A percentile compares a stretch with the other conserved stretches of the same genome.
phyloP scores from a whole-genome alignment of 768 basidiomycete species.

The Psilocybe tampanensis region DNA sequence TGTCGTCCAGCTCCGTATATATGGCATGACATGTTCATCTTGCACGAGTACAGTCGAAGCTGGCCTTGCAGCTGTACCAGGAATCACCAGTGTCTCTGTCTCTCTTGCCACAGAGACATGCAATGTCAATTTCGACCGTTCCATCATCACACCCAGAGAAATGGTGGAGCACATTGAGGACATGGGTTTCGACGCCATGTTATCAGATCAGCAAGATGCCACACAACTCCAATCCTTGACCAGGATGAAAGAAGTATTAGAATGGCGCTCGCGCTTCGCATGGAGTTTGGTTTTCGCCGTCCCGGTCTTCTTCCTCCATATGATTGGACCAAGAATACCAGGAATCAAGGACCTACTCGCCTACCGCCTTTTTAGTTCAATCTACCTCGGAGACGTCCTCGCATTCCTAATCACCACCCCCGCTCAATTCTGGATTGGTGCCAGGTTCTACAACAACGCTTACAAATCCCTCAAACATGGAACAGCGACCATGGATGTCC shows the following conservation, averaged over 20 bases:
- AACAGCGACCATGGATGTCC: slow-evolving; percentile 96
- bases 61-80: slow-evolving; percentile 68
- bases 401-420: slow-evolving; percentile 82
- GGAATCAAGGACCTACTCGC: slow-evolving; percentile 57
- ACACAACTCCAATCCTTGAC: slow-evolving; percentile 87
- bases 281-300: slow-evolving; percentile 79
- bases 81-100: slow-evolving; percentile 71
- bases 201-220: slow-evolving; percentile 77
- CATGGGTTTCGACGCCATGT: slow-evolving; percentile 88
- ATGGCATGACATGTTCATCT: slow-evolving; percentile 89
- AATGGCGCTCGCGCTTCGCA: slow-evolving; percentile 82
- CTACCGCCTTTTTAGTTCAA: slow-evolving; percentile 56
- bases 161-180: slow-evolving; percentile 88
- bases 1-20: slow-evolving; percentile 74
- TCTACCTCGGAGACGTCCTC: slow-evolving; percentile 84
- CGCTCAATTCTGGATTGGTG: slow-evolving; percentile 90
- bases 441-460: slow-evolving; percentile 85
- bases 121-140: slow-evolving; percentile 74
- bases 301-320: slow-evolving; percentile 92
- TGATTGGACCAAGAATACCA: slow-evolving; percentile 76
- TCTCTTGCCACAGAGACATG: slow-evolving; percentile 78
- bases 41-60: slow-evolving; percentile 79
- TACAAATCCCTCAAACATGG: slow-evolving; percentile 91
- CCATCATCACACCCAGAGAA: slow-evolving; percentile 76
- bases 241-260: slow-evolving; percentile 87